Percentiles rank a stretch among this genome's conserved stretches.
Evolutionary conservation across 2,329 filamentous ascomycete species (phyloP).

Genomic region (Colletotrichum plurivorum): DNA sequence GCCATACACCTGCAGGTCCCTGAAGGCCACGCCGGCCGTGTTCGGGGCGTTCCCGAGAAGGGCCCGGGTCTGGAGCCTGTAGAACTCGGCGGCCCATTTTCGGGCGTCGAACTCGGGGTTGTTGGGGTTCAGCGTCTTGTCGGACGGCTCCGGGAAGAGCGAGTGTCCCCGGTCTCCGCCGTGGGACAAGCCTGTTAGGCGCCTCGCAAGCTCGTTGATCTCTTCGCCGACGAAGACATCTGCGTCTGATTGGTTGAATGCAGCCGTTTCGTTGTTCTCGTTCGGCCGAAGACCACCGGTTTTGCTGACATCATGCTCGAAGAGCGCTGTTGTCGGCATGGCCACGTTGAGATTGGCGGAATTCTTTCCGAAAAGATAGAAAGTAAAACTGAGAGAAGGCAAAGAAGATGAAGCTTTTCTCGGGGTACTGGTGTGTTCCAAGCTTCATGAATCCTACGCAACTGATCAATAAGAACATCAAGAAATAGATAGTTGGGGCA

Average conservation of each 20-base stretch:
- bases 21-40: conserved; percentile 54
- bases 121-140: conserved; percentile 53
- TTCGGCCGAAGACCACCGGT: no score
- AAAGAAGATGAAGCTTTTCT: not conserved
- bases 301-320: not conserved
- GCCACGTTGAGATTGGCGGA: not conserved
- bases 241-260: not conserved
- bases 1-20: conserved; percentile 58
- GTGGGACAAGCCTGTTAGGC: conserved; percentile 46
- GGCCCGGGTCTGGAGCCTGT: conserved; percentile 43
- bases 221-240: conserved; percentile 23
- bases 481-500: no score
- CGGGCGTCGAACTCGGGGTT: conserved; percentile 56
- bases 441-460: no score
- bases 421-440: no score
- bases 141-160: conserved; percentile 45
- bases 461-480: no score
- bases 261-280: not conserved
- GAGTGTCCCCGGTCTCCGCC: conserved; percentile 26
- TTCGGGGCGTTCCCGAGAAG: conserved; percentile 47
- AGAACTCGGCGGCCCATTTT: conserved; percentile 60
- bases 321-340: conserved; percentile 20
- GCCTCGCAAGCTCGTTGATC: conserved; percentile 47
- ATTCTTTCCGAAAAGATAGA: no score
- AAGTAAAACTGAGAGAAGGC: not conserved